Conservation (phyloP, 2,329 filamentous ascomycete species). For the Fusarium sororula region DNA sequence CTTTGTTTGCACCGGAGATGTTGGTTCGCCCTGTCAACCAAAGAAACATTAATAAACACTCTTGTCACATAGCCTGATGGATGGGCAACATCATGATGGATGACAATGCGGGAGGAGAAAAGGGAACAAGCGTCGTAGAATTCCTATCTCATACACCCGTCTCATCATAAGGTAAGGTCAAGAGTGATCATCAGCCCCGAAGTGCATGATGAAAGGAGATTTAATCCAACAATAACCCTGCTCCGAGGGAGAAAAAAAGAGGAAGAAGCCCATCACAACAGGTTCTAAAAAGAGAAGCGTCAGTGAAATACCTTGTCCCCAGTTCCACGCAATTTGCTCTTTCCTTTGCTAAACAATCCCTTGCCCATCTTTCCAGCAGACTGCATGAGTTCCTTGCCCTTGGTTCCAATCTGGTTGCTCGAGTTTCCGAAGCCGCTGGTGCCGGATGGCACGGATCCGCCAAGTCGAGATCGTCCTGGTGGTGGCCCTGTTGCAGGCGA, state of each 20-base stretch:
- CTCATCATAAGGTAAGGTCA: conserved; percentile 48
- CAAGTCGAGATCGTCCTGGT: conserved; percentile 49
- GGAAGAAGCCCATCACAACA: conserved; percentile 42
- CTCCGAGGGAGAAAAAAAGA: conserved; percentile 34
- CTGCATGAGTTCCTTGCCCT: conserved; percentile 89
- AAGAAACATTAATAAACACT: conserved; percentile 50
- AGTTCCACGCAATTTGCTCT: conserved; percentile 78
- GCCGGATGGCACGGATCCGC: conserved; percentile 51
- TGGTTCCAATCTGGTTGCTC: conserved; percentile 75
- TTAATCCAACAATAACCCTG: conserved; percentile 43
- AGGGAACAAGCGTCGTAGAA: conserved; percentile 49
- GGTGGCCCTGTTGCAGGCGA: conserved; percentile 42
- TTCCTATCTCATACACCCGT: conserved; percentile 54
- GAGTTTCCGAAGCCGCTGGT: conserved; percentile 62
- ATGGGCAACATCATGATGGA: conserved; percentile 42
- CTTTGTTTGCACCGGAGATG: conserved; percentile 47
- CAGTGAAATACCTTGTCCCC: conserved; percentile 90
- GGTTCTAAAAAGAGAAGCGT: conserved; percentile 51
- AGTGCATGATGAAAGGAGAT: conserved; percentile 45
- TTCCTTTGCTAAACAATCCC: conserved; percentile 89
- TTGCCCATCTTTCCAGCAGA: conserved; percentile 90
- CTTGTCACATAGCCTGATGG: conserved; percentile 41
- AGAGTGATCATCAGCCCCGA: conserved; percentile 43
- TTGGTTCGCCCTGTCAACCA: conserved; percentile 50
- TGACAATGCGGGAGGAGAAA: conserved; percentile 36